phyloP scores from a whole-genome alignment of 176 grass and related monocot genomes.

The Carex cristatella region DNA sequence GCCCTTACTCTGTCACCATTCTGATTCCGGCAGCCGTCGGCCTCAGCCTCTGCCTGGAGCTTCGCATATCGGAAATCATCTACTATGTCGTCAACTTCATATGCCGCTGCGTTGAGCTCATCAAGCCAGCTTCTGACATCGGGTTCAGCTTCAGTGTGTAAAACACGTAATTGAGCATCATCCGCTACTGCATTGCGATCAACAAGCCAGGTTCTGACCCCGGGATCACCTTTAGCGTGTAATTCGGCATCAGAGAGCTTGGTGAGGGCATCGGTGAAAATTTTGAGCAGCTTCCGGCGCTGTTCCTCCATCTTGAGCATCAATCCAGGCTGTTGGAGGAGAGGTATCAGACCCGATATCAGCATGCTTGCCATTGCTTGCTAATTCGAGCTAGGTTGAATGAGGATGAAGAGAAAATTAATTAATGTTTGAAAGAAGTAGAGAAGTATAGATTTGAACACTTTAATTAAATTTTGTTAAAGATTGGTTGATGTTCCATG shows the following conservation, averaged over 20 bases:
- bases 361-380: neutral
- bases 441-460: no score
- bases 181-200: no score
- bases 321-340: neutral
- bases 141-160: neutral
- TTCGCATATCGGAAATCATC: neutral
- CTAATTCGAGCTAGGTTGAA: neutral
- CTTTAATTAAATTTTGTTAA: no score
- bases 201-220: neutral
- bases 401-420: neutral
- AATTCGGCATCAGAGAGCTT: neutral
- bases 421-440: no score
- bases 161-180: neutral
- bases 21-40: neutral
- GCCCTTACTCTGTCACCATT: neutral
- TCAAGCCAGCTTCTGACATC: neutral
- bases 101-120: neutral
- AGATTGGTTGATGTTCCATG: no score
- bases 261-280: neutral
- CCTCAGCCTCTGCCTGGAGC: neutral
- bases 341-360: neutral
- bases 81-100: neutral
- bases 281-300: neutral
- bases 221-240: neutral
- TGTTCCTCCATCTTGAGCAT: neutral